phyloP scores from a whole-genome alignment of 2,329 filamentous ascomycete species.

The Sclerotinia subarctica region DNA sequence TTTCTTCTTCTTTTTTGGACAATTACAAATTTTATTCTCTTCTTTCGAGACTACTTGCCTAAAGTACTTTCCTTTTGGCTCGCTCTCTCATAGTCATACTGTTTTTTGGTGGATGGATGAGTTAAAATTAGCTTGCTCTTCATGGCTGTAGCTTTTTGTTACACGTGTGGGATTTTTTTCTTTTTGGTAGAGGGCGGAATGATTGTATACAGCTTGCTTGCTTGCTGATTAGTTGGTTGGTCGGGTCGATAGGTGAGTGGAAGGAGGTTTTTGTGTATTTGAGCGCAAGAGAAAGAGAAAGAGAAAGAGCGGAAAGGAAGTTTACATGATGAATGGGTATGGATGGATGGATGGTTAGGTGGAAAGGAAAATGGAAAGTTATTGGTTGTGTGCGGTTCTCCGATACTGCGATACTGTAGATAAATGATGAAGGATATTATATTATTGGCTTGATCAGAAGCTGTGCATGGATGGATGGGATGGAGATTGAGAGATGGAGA shows the following conservation, averaged over 20 bases:
- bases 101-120: not conserved
- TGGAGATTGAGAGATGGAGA: not conserved
- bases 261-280: not conserved
- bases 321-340: not conserved
- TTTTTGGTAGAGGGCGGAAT: not conserved
- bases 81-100: not conserved
- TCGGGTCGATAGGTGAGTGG: not conserved
- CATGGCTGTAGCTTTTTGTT: not conserved
- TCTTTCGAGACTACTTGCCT: not conserved
- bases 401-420: not conserved
- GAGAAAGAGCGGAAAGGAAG: not conserved
- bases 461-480: not conserved
- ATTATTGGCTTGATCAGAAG: not conserved
- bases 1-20: not conserved
- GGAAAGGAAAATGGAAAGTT: not conserved
- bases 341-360: not conserved
- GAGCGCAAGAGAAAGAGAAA: not conserved
- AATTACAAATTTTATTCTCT: constrained; percentile 4
- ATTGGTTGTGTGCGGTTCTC: not conserved
- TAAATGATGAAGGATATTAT: not conserved
- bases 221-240: not conserved
- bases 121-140: constrained; percentile 2
- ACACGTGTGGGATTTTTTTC: not conserved
- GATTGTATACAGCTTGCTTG: not conserved
- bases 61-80: not conserved